Conservation (phyloP, 192 early-diverging fungal species). For the Nowakowskiella sp. region DNA sequence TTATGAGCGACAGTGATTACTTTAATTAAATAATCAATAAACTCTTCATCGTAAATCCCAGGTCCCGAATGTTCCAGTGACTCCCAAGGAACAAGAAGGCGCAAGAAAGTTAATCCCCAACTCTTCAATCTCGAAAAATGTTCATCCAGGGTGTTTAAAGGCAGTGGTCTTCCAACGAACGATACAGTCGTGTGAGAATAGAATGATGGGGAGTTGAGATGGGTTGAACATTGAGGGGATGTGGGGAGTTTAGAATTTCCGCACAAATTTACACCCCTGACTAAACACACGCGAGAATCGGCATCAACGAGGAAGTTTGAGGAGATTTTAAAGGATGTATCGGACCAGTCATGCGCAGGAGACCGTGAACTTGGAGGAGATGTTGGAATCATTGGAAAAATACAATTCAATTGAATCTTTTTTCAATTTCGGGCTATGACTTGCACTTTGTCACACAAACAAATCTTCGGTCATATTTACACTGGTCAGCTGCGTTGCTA, state of each 20-base stretch:
- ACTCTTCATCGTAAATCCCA: constrained; percentile 75
- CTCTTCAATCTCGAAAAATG: constrained; percentile 63
- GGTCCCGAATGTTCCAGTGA: constrained; percentile 70
- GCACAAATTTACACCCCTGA: constrained; percentile 71
- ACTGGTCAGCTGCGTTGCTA: too few species aligned
- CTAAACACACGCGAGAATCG: constrained; percentile 36
- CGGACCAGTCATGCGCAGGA: too few species aligned
- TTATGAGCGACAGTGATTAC: constrained; percentile 57
- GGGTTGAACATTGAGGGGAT: constrained; percentile 54
- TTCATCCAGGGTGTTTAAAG: constrained; percentile 60
- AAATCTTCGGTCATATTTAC: too few species aligned
- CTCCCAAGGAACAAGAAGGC: constrained; percentile 76
- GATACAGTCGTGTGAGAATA: constrained; percentile 66
- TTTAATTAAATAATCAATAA: constrained; percentile 64
- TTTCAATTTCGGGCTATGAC: too few species aligned
- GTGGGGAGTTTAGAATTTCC: constrained; percentile 72
- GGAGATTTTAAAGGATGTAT: too few species aligned
- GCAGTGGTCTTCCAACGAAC: constrained; percentile 72
- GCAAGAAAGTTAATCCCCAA: constrained; percentile 77
- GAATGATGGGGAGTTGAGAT: constrained; percentile 49
- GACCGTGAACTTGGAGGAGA: too few species aligned
- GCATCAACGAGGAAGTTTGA: constrained; percentile 21
- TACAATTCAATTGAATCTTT: too few species aligned
- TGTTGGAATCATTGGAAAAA: too few species aligned
- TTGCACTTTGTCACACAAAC: too few species aligned